Base-by-base conservation (phyloP, 2,329 filamentous ascomycete species). In the Scleromitrula shiraiana region DNA sequence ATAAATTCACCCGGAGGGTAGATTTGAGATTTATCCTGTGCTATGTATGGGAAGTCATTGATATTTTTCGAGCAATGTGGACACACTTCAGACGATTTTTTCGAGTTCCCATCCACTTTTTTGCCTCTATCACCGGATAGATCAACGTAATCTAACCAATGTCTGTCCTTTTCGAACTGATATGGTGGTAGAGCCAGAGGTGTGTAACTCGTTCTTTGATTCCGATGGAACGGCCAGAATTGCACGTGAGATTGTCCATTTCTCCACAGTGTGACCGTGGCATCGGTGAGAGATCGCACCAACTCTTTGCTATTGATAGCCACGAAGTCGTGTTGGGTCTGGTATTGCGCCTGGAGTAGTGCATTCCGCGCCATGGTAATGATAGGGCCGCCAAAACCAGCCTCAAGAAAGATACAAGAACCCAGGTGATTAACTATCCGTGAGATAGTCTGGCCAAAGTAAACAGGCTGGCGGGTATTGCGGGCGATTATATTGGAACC, bases 321-420 rank as follows among this genome's bases (percentile, higher is more conserved):
- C 41, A 61, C 58, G 49, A 61, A 49, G 27, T 4, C 26, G 30
- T 50, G 47, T 9, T 30, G 9, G 12, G 36, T 17, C 12, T 19
- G 30, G 12, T 42, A n/a, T 3, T 32, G 12, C 6, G 65, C 54
- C n/a, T n/a, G n/a, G n/a, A n/a, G n/a, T n/a, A n/a, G n/a, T 1
- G 62, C 62, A 7, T 57, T 51, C 7, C 41, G 27, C 0, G 62
- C 65, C 65, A 70, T 66, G 12, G 33, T 17, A 2, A 64, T 65
- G 4, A 60, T 58, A 7, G 58, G 37, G 14, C 57, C 55, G 23
- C 49, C 46, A 2, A 55, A 49, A 3, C 65, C 64, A n/a, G 63
- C 64, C 39, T 67, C 65, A 3, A 68, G 51, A 56, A 57, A 67
- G 7, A 50, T 12, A 27, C 40, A 50, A 2, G 32, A 8, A n/a